These are phyloP conservation scores for Medicago arabica DNA, from an alignment of 306 rosid species.

Conservation along the genomic window DNA sequence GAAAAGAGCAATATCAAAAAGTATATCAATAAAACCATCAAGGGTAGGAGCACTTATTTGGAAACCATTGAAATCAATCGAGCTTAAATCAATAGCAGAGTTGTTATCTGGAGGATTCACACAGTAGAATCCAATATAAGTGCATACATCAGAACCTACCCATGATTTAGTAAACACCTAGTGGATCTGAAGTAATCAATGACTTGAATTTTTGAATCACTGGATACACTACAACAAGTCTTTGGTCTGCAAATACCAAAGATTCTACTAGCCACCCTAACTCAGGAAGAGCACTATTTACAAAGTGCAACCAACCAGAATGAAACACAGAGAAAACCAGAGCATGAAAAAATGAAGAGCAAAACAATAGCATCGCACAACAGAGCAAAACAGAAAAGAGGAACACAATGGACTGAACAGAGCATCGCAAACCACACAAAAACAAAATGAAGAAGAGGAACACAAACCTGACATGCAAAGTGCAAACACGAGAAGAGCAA, in stretches of 20 bases:
- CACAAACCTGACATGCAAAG: no score
- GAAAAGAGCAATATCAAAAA: constrained; percentile 83
- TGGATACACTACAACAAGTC: constrained; percentile 68
- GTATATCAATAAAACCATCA: constrained; percentile 78
- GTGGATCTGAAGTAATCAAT: constrained; percentile 69
- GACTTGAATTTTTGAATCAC: constrained; percentile 88
- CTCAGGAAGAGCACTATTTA: no score
- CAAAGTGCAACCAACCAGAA: no score
- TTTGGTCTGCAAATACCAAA: constrained; percentile 65
- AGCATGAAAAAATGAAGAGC: no score
- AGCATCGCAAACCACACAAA: no score
- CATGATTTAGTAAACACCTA: constrained; percentile 67
- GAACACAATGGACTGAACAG: no score
- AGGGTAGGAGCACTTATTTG: constrained; percentile 69
- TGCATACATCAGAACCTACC: constrained; percentile 81
- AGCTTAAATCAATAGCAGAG: constrained; percentile 74
- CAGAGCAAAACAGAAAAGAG: no score
- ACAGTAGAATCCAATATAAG: constrained; percentile 79
- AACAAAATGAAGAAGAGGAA: no score
- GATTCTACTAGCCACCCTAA: neutral
- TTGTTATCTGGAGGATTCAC: constrained; percentile 73
- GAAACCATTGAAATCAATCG: constrained; percentile 84
- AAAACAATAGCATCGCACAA: no score
- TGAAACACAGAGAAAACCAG: no score
- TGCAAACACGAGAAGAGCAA: no score